Base-by-base conservation (phyloP, 1,284 basidiomycete species). In the Naganishia sp. region DNA sequence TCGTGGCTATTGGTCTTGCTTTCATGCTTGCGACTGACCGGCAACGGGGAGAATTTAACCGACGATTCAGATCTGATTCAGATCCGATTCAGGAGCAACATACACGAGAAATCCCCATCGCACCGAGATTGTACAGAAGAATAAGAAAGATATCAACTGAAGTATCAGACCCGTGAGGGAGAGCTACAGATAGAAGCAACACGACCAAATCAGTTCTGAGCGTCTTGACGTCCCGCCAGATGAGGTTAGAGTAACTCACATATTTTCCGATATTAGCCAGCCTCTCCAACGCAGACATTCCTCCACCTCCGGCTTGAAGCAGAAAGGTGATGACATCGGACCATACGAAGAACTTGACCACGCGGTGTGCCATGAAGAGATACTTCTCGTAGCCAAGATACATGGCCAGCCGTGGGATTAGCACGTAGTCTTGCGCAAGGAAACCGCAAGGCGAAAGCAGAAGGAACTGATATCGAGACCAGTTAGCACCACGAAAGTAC, bases 351-450 rank as follows among this genome's bases (percentile, higher is more conserved):
- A 70, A 70, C 47, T 71, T 67, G 31, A 71, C 73, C 32, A 78
- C 73, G 17, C 61, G 54, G 18, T 71, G 51, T 0, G 76, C 71
- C 25, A 51, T 46, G 65, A 75, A 72, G 3, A 78, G 68, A 63
- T 72, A 82, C 42, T 82, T 70, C 66, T 83, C 81, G 55, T 82
- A 82, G 50, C 81, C 73, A 6, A 89, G 76, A 73, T 84, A 81
- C 35, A 78, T 78, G 9, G 86, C 85, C 10, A 90, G 75, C 21
- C 85, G 84, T 5, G 87, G 87, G 7, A 89, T 82, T 25, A 89
- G 80, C 61, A 89, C 80, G 71, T 90, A 90, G 73, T 86, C 83
- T 35, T 87, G 84, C 3, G 88, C 88, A 68, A 90, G 86, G 80
- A 89, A 89, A n/a, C 85, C 86, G 71, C 88, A 89, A 6, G 88